Base-by-base conservation (phyloP, 2,329 filamentous ascomycete genomes). In the Fusarium abutilonis region DNA sequence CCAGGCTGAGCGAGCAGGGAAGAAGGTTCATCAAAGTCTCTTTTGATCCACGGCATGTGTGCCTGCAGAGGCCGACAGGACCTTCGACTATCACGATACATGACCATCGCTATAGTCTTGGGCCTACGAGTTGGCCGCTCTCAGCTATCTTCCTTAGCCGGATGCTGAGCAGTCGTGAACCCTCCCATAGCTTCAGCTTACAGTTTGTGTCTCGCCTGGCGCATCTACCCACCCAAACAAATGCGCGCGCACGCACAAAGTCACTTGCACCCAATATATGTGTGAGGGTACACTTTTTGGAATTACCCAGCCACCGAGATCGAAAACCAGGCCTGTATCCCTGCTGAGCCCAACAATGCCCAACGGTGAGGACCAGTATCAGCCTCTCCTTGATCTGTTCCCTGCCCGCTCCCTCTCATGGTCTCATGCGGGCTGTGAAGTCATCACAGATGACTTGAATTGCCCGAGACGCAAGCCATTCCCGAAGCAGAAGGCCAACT, bases 401-500 rank as follows among this genome's bases (percentile, higher is more conserved):
- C 31, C 53, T 55, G 56, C 41, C 49, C 54, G 48, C 54, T 56
- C 57, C 52, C 43, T 47, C 56, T 65, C 64, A 56, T 59, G 63
- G 63, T 66, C 59, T 44, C 51, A 70, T 70, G 66, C 66, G 65
- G 58, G 59, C 63, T 55, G 64, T 69, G 64, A 70, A 70, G 68
- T 70, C 68, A 66, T 66, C 66, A 66, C 58, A 47, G 64, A 55
- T 51, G 59, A 70, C 66, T 69, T 28, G 55, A 66, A 60, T 60
- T 50, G 56, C 44, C 58, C 52, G 56, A 61, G 64, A 71, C 64
- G 73, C 71, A 70, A 54, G 63, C 66, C 60, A 67, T 71, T 71
- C 72, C 72, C 58, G 60, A 74, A 72, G 58, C 64, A 72, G 70
- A 66, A 71, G 66, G 72, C 67, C 71, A 74, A 49, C 71, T 73